These are phyloP conservation scores for Cladosporium cucumerinum DNA, from an alignment of 2,329 filamentous ascomycete species.

Conservation along the genomic window DNA sequence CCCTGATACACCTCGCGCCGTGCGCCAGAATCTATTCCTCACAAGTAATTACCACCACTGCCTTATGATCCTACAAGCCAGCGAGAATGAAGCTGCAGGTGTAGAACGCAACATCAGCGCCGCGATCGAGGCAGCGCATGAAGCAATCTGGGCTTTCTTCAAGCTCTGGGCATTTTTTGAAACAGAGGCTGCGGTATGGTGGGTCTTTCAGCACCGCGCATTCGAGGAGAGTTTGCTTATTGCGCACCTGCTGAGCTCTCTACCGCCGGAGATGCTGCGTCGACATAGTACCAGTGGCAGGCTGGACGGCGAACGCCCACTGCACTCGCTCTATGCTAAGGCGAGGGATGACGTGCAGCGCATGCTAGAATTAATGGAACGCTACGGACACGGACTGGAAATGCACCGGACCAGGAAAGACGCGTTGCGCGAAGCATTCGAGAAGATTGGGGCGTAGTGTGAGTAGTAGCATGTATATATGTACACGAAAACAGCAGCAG, in stretches of 20 bases:
- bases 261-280: not conserved
- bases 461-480: not conserved
- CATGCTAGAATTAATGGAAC: conserved; percentile 46
- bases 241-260: conserved; percentile 23
- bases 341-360: conserved; percentile 44
- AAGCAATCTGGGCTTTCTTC: conserved; percentile 72
- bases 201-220: conserved; percentile 78
- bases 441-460: conserved; percentile 23
- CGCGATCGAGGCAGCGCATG: conserved; percentile 71
- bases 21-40: conserved; percentile 72
- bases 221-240: conserved; percentile 63
- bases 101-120: conserved; percentile 59
- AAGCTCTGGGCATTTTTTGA: conserved; percentile 67
- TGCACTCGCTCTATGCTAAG: conserved; percentile 32
- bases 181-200: conserved; percentile 73
- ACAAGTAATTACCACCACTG: conserved; percentile 83
- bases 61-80: conserved; percentile 73
- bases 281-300: not conserved
- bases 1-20: conserved; percentile 60
- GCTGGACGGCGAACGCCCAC: not conserved
- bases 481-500: not conserved
- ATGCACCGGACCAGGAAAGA: conserved; percentile 49
- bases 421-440: conserved; percentile 44
- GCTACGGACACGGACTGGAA: conserved; percentile 43
- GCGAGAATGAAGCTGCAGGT: conserved; percentile 58